Base-by-base conservation (phyloP, 1,284 basidiomycete species). In the Sanguinoderma infundibulare region DNA sequence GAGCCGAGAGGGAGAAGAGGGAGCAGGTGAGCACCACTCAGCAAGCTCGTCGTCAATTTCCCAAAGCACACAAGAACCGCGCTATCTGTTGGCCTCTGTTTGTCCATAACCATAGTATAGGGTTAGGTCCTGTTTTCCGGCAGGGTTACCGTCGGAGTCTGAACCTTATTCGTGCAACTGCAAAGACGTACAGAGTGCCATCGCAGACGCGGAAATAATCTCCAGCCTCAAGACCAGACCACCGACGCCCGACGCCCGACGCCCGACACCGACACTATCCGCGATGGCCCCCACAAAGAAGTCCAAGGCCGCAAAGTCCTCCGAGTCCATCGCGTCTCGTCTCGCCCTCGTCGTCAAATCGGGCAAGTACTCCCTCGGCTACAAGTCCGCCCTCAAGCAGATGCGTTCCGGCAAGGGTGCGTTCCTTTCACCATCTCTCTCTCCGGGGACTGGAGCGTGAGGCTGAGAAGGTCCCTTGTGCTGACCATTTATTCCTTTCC, bases 301-400 rank as follows among this genome's bases (percentile, higher is more conserved):
- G 84, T 91, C 91, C 77, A 98, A 98, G 85, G 85, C 94, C 53
- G 75, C 92, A 74, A 96, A 96, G 83, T 89, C 87, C 72, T 91
- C 89, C 73, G 97, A 98, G 86, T 96, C 93, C 76, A 98, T 99
- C 83, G 88, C 96, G 75, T 89, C 96, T 73, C 91, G 92, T 77
- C 93, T 99, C 68, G 93, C 95, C 68, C 95, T 99, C 73, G 96
- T 98, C 76, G 96, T 98, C 80, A 98, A 99, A 88, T 98, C 96
- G 70, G 91, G 90, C 68, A 93, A 96, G 80, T 97, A 93, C 87
- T 84, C 86, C 61, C 84, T 98, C 69, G 96, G 96, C 65, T 97
- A 98, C 90, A 98, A 98, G 83, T 94, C 93, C 69, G 95, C 97
- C 58, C 86, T 99, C 73, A 98, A 98, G 89, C 91, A 95, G 83